A percentile compares a stretch with the other conserved stretches of the same genome.
Conservation (phyloP, 2,329 filamentous ascomycete genomes). For the Nothophaeocryptopus gaeumannii region DNA sequence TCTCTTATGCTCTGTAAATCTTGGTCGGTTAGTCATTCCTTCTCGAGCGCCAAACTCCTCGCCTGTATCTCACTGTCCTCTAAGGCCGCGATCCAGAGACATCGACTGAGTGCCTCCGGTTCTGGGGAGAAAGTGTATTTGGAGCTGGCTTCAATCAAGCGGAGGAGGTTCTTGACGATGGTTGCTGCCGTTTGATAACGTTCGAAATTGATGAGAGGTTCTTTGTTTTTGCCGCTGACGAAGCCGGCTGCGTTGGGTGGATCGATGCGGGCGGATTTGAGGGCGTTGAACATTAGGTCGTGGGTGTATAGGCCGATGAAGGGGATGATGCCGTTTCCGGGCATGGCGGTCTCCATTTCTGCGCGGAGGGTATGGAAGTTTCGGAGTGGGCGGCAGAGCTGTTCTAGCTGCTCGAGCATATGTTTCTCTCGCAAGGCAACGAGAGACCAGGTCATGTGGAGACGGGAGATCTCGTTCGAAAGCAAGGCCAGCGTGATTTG, state of each 20-base stretch:
- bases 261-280: constrained; percentile 71
- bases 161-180: constrained; percentile 74
- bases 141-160: constrained; percentile 75
- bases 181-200: constrained; percentile 71
- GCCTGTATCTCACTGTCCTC: constrained; percentile 67
- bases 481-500: constrained; percentile 76
- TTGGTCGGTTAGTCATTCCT: constrained; percentile 15
- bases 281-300: constrained; percentile 76
- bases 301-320: constrained; percentile 81
- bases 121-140: constrained; percentile 72
- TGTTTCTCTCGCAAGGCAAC: constrained; percentile 64
- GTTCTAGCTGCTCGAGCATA: constrained; percentile 67
- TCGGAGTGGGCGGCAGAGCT: constrained; percentile 69
- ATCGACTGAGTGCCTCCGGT: constrained; percentile 73
- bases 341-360: constrained; percentile 66
- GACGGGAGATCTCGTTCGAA: constrained; percentile 66
- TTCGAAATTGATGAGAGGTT: constrained; percentile 79
- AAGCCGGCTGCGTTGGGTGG: constrained; percentile 34
- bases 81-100: constrained; percentile 79
- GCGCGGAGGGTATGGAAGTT: constrained; percentile 75
- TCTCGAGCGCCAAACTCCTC: constrained; percentile 31
- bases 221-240: constrained; percentile 37
- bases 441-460: constrained; percentile 68
- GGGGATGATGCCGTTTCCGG: constrained; percentile 73
- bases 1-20: not conserved